Conservation (phyloP, 1,284 basidiomycete genomes). For the Ceratobasidium papillatum region DNA sequence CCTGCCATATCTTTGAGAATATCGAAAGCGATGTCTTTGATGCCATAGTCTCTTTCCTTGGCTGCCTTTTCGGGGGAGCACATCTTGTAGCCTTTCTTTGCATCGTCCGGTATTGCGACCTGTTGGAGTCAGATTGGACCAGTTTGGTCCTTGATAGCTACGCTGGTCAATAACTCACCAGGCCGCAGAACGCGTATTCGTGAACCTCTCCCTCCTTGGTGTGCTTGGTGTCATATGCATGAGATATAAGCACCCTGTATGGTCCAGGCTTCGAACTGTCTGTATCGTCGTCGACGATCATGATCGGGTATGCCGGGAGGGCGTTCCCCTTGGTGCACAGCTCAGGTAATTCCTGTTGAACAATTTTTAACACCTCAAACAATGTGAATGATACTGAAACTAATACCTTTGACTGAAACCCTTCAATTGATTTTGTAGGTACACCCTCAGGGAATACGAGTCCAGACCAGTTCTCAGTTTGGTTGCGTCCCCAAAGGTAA, state of each 20-base stretch:
- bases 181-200: neutral
- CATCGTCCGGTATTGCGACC: neutral
- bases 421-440: neutral
- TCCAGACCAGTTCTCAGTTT: neutral
- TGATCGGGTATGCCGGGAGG: neutral
- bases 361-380: neutral
- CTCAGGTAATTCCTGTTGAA: neutral
- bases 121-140: neutral
- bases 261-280: neutral
- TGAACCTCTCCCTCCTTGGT: neutral
- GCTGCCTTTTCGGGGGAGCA: neutral
- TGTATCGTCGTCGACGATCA: neutral
- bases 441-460: neutral
- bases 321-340: neutral
- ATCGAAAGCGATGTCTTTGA: too few species aligned
- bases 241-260: neutral
- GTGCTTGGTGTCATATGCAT: neutral
- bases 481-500: neutral
- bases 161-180: neutral
- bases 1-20: too few species aligned
- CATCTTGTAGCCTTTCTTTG: neutral
- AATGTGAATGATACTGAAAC: neutral
- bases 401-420: neutral
- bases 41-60: too few species aligned
- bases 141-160: neutral